Conservation (phyloP, 371 early-diverging fungal species). For the Mortierella sp. region DNA sequence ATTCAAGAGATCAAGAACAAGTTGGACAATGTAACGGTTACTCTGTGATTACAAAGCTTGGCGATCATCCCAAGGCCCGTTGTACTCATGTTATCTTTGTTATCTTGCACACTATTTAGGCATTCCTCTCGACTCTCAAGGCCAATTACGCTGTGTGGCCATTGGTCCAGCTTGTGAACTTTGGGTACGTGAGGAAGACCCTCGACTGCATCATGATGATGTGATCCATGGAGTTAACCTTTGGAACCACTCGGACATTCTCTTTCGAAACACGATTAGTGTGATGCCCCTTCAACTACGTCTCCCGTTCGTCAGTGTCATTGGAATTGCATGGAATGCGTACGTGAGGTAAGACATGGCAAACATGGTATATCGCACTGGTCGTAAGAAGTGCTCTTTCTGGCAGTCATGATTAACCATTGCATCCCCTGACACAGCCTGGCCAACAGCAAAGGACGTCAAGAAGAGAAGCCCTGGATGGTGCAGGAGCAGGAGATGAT, state of each 20-base stretch:
- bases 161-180: constrained; percentile 80
- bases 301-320: constrained; percentile 78
- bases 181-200: constrained; percentile 56
- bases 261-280: constrained; percentile 5
- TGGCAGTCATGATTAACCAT: not conserved
- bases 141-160: constrained; percentile 90
- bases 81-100: not conserved
- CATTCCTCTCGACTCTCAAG: constrained; percentile 69
- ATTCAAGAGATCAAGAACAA: constrained; percentile 70
- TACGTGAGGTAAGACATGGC: constrained; percentile 66
- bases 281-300: constrained; percentile 77
- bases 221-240: too few relatives aligned
- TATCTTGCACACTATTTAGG: not conserved
- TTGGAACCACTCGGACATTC: not conserved
- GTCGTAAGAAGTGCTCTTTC: not conserved
- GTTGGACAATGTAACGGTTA: constrained; percentile 46
- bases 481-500: too few relatives aligned
- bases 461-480: too few relatives aligned
- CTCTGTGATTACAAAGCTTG: not conserved
- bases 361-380: too few relatives aligned
- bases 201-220: not conserved
- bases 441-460: not conserved
- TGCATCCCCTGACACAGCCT: not conserved
- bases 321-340: constrained; percentile 85
- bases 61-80: not conserved